Evolutionary conservation across 139 green algal species (phyloP).

Genomic region (Picochlorum costavermella): DNA sequence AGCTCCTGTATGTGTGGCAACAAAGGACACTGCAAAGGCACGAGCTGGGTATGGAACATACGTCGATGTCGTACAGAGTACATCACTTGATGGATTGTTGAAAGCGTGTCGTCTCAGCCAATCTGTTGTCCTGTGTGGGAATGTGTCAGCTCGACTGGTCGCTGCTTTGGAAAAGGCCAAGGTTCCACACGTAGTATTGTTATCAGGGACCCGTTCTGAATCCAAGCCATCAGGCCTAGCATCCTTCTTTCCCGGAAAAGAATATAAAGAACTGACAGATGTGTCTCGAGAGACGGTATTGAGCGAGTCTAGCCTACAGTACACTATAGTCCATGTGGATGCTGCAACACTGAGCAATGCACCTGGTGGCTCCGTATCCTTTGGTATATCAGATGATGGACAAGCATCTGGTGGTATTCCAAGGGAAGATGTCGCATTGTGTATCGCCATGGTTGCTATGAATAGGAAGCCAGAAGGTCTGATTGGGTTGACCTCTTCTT

Average conservation of each 20-base stretch:
- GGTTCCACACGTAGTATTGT: conserved; percentile 24
- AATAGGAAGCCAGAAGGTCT: too few relatives aligned
- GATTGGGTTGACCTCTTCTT: too few relatives aligned
- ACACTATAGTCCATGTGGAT: conserved; percentile 20
- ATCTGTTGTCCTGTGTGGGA: conserved; percentile 13
- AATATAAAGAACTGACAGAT: conserved; percentile 17
- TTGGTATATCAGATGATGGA: not conserved
- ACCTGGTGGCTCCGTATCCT: not conserved
- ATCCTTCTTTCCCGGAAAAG: conserved; percentile 4
- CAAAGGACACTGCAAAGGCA: conserved; percentile 9
- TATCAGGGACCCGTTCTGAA: conserved; percentile 1
- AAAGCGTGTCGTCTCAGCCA: conserved; percentile 10
- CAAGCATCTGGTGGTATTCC: conserved; percentile 6
- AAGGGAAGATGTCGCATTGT: conserved; percentile 20
- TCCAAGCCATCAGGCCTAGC: not conserved
- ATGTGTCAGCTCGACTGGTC: conserved; percentile 6
- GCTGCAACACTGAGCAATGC: conserved; percentile 3
- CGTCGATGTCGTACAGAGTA: conserved; percentile 16
- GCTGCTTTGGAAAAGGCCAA: not conserved
- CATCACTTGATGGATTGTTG: not conserved
- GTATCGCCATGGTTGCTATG: conserved; percentile 15
- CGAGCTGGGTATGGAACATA: conserved; percentile 22
- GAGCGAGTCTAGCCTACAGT: conserved; percentile 8
- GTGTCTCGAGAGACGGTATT: conserved; percentile 7
- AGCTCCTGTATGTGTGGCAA: conserved; percentile 10